Base-by-base conservation (phyloP, 345 rosid genomes). In the Cardiospermum halicacabum region DNA sequence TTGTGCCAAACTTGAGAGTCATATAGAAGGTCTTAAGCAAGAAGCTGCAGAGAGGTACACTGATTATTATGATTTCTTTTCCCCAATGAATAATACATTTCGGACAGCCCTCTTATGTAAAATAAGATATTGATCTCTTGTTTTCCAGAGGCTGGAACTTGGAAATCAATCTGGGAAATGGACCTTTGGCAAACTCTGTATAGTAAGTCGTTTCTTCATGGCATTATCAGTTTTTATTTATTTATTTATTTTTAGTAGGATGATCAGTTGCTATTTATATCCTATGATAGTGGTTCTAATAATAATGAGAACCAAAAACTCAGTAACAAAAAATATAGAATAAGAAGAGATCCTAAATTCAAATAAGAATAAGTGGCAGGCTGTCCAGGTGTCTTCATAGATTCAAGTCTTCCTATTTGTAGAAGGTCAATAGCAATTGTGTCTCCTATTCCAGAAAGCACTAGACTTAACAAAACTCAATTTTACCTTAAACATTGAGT, bases 41-140 rank as follows among this genome's bases (percentile, higher is more conserved):
- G 98, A 89, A 84, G 88, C 95, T 60, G 69, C 73, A 22, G 92
- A 87, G 72, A 89, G 90, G 98, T 89, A 69, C 53, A 66, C 53
- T 64, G 64, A 31, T 56, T 72, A 28, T 15, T 12, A 25, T 27
- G 2, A 25, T 61, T 71, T 43, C 37, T 48, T 21, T 69, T 53
- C 60, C 11, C 30, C 39, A 12, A 21, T 22, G 10, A 34, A 36
- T 22, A 24, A 13, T 15, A 7, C 15, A 15, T 62, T 30, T 24
- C 49, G 45, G 15, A 11, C 40, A 26, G 63, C 67, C 67, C 31
- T 47, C 10, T 42, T 40, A 68, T 61, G 63, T 67, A 71, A 61
- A 75, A 65, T 64, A 48, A 15, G 66, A 32, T 50, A 24, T 32
- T 25, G 16, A 28, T 63, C 45, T 49, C 18, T 22, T 36, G 32